A percentile compares a stretch with the other conserved stretches of the same genome.
phyloP scores from a whole-genome alignment of 2,329 filamentous ascomycete genomes.

The Penicillium sp. region DNA sequence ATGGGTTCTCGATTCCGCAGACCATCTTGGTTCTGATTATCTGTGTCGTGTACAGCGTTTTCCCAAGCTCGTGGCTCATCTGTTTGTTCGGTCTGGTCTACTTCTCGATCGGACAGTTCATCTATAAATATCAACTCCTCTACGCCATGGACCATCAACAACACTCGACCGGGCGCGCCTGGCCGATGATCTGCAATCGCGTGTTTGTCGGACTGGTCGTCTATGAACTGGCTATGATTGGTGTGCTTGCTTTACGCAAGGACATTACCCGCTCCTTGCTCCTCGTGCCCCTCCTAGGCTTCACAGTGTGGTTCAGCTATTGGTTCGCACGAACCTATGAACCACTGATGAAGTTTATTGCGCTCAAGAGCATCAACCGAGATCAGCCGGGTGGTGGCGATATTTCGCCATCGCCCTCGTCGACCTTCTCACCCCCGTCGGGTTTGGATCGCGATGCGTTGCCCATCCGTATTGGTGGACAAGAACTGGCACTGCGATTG shows the following conservation, averaged over 20 bases:
- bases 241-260: constrained; percentile 70
- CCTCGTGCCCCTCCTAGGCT: constrained; percentile 71
- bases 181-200: constrained; percentile 95
- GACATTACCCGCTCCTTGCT: constrained; percentile 71
- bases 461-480: constrained; percentile 41
- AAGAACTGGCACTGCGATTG: constrained; percentile 39
- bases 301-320: constrained; percentile 85
- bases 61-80: constrained; percentile 75
- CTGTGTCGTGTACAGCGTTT: constrained; percentile 88
- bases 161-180: constrained; percentile 73
- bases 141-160: constrained; percentile 95
- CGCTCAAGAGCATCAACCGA: constrained; percentile 75
- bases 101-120: constrained; percentile 43
- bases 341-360: constrained; percentile 88
- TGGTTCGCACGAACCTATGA: constrained; percentile 78
- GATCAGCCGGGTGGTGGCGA: constrained; percentile 51
- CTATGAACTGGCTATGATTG: constrained; percentile 88
- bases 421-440: constrained; percentile 41
- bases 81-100: constrained; percentile 73
- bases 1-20: constrained; percentile 92
- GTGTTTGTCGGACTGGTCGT: constrained; percentile 81
- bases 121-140: constrained; percentile 75
- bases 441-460: constrained; percentile 45
- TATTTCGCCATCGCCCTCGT: constrained; percentile 37
- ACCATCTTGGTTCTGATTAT: constrained; percentile 92